Base-by-base conservation (phyloP, 225 moss, liverwort and hornwort genomes). In the Antitrichia curtipendula region DNA sequence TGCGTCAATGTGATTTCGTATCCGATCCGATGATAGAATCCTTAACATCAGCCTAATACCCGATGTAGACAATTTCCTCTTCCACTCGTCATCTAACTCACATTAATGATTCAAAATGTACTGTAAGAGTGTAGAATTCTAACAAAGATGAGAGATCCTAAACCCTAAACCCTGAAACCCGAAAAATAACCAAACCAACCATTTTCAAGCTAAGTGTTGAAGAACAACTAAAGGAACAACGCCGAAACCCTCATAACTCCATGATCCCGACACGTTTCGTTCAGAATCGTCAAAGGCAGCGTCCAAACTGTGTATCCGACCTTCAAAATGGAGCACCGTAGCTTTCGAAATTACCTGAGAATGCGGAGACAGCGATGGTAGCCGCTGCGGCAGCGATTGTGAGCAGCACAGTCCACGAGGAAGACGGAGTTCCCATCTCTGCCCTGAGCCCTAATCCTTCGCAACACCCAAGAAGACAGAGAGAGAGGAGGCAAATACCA, bases 321-420 rank as follows among this genome's bases (percentile, higher is more conserved):
- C 38, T 22, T 54, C 65, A 14, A 78, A 72, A 50, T 34, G 52
- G 49, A 40, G 32, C 60, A 7, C 19, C n/a, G 24, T 6, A 75
- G 62, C n/a, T 60, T 28, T 20, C 54, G 20, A 64, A 63, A 89
- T 40, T 71, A 88, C 93, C 88, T 80, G 92, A 91, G 82, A 90
- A 61, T 32, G 93, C 79, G 63, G 92, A 88, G 88, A 88, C 88
- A 57, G 90, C 88, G 34, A 89, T 78, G 61, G 92, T 84, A 68
- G 92, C 92, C 34, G 92, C 92, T 23, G 90, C 89, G 16, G 92
- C 93, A 82, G 90, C 89, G 41, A 93, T 65, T 36, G 92, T 77
- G 72, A 93, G 87, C 65, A 93, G n/a, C 82, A 92, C 80, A 68
- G 89, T 90, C 91, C 91, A 90, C 36, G 90, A 81, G n/a, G 86